phyloP scores from a whole-genome alignment of 306 rosid genomes.

The Medicago lupulina region DNA sequence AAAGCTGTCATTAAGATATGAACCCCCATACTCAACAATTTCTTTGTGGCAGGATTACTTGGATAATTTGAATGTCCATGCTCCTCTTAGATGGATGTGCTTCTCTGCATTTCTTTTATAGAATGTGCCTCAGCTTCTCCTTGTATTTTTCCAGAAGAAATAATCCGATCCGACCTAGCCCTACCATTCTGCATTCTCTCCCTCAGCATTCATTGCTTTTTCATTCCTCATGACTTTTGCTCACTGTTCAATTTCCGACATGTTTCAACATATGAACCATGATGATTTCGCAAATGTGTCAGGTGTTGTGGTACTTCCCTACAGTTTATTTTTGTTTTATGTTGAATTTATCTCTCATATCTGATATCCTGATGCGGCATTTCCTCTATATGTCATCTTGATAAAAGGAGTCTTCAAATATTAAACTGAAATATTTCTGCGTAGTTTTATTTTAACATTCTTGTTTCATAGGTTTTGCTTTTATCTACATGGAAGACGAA shows the following conservation, averaged over 20 bases:
- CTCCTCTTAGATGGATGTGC: conserved; percentile 85
- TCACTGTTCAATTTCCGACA: conserved; percentile 88
- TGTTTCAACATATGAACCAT: conserved; percentile 81
- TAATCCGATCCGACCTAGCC: conserved; percentile 75
- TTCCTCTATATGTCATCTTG: conserved; percentile 32
- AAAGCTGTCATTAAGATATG: conserved; percentile 54
- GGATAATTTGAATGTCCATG: conserved; percentile 87
- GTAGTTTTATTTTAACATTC: conserved; percentile 44
- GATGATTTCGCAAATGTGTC: conserved; percentile 74
- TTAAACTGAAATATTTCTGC: conserved; percentile 21
- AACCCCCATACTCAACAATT: conserved; percentile 76
- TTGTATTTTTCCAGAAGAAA: conserved; percentile 79
- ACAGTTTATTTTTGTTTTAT: conserved; percentile 53
- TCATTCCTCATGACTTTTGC: conserved; percentile 91
- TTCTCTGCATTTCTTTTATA: conserved; percentile 87
- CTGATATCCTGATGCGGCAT: conserved; percentile 43
- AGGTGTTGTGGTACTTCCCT: conserved; percentile 81
- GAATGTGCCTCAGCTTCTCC: conserved; percentile 81
- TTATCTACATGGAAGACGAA: conserved; percentile 85
- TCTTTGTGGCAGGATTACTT: conserved; percentile 94
- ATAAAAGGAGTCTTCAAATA: conserved; percentile 30
- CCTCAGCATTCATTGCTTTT: conserved; percentile 83
- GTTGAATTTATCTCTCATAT: conserved; percentile 40
- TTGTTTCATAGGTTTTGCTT: conserved; percentile 73
- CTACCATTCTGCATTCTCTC: conserved; percentile 80